phyloP scores from a whole-genome alignment of 2,329 filamentous ascomycete species.

The Pleoardoris graminearum region DNA sequence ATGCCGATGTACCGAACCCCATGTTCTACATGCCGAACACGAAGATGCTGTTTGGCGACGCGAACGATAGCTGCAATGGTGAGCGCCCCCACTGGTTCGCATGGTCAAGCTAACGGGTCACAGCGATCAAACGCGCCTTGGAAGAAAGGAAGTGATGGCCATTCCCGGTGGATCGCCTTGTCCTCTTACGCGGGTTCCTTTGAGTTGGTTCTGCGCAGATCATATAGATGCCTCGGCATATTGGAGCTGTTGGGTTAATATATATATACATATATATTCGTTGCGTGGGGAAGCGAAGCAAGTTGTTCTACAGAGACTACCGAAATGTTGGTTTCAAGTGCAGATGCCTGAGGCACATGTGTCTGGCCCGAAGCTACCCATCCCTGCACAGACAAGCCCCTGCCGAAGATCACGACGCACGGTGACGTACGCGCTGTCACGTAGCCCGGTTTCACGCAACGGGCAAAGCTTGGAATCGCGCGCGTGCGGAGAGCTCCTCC shows the following conservation, averaged over 20 bases:
- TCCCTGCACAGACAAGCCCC: background rate
- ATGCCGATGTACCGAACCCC: constrained; percentile 88
- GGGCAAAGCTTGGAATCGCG: constrained; percentile 10
- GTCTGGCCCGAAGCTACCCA: background rate
- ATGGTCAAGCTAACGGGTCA: constrained; percentile 17
- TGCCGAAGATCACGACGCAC: constrained; percentile 12
- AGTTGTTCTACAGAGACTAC: too few species aligned
- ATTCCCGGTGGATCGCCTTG: background rate
- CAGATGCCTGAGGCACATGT: background rate
- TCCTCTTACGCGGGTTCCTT: background rate
- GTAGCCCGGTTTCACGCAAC: background rate
- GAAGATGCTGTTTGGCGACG: constrained; percentile 91
- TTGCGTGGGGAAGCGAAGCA: too few species aligned
- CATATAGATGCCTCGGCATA: background rate
- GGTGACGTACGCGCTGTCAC: constrained; percentile 24
- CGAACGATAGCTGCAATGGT: constrained; percentile 78
- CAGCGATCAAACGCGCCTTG: constrained; percentile 43
- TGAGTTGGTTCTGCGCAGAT: background rate
- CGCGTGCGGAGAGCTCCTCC: background rate
- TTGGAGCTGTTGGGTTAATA: background rate
- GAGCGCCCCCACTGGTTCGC: constrained; percentile 13
- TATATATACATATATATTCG: too few species aligned
- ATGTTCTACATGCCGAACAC: constrained; percentile 93
- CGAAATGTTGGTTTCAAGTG: background rate
- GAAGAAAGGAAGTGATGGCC: constrained; percentile 39